These are phyloP conservation scores for Daldinia grandis DNA, from an alignment of 495 filamentous ascomycete genomes.

Conservation along the genomic window DNA sequence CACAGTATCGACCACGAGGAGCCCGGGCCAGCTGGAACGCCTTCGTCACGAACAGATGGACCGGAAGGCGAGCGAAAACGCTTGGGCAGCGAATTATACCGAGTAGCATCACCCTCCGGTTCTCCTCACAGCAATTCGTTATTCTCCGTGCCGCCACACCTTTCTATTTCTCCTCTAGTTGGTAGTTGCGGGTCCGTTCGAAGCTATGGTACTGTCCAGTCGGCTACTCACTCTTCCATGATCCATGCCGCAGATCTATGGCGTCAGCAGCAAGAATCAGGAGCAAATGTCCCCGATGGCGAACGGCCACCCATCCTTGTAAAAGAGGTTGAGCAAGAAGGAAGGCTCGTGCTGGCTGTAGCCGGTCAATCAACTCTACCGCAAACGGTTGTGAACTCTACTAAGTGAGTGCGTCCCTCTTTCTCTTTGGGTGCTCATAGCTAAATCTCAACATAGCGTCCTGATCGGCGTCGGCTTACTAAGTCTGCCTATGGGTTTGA, in stretches of 20 bases:
- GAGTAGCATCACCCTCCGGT: slow-evolving; percentile 43
- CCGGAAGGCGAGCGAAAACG: slow-evolving; percentile 55
- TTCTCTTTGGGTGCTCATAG: neutral
- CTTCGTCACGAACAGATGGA: slow-evolving; percentile 42
- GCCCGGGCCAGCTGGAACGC: slow-evolving; percentile 35
- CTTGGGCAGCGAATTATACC: slow-evolving; percentile 48
- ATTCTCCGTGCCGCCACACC: slow-evolving; percentile 68
- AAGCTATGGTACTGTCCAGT: slow-evolving; percentile 76
- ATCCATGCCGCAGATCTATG: slow-evolving; percentile 75
- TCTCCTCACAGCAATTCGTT: slow-evolving; percentile 56
- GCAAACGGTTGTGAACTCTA: slow-evolving; percentile 96
- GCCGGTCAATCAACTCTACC: slow-evolving; percentile 92
- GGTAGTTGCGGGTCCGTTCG: slow-evolving; percentile 71
- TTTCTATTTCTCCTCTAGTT: slow-evolving; percentile 67
- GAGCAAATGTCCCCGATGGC: slow-evolving; percentile 59
- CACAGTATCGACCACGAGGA: slow-evolving; percentile 37
- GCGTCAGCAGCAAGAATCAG: slow-evolving; percentile 70
- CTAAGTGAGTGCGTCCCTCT: slow-evolving; percentile 63
- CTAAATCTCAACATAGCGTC: slow-evolving; percentile 57
- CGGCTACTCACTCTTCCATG: slow-evolving; percentile 74
- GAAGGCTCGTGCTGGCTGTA: slow-evolving; percentile 80
- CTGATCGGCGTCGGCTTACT: slow-evolving; percentile 91
- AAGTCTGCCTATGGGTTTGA: slow-evolving; percentile 87
- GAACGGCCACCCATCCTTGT: slow-evolving; percentile 83
- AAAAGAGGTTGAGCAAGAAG: slow-evolving; percentile 88